phyloP scores from a whole-genome alignment of 257 asterid genomes.

The Plectranthus barbatus region DNA sequence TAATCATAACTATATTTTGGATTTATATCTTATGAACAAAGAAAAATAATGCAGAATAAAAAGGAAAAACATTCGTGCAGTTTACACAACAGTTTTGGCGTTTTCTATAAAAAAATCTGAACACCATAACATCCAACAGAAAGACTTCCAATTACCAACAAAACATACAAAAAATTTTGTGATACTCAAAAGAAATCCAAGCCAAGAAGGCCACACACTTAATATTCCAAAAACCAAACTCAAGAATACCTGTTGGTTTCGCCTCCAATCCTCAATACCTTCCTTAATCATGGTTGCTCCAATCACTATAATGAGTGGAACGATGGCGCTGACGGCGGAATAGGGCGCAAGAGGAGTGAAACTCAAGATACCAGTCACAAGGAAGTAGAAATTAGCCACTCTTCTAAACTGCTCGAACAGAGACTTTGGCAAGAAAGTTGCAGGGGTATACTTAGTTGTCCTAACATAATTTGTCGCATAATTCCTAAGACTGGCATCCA shows the following conservation, averaged over 20 bases:
- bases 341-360: slow-evolving; percentile 60
- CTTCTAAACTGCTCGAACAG: slow-evolving; percentile 80
- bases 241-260: slow-evolving; percentile 53
- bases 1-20: neutral
- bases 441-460: slow-evolving; percentile 57
- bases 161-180: neutral
- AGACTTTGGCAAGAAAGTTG: slow-evolving; percentile 60
- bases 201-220: neutral
- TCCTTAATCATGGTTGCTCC: slow-evolving; percentile 63
- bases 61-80: slow-evolving; percentile 5
- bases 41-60: neutral
- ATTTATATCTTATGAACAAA: neutral
- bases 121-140: slow-evolving; percentile 10
- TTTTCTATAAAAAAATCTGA: slow-evolving; percentile 7
- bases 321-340: slow-evolving; percentile 42
- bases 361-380: slow-evolving; percentile 45
- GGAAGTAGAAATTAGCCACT: slow-evolving; percentile 67
- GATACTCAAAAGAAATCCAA: neutral
- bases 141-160: neutral
- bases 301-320: slow-evolving; percentile 52
- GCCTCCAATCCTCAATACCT: slow-evolving; percentile 58
- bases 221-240: neutral
- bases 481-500: slow-evolving; percentile 26
- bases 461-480: slow-evolving; percentile 51
- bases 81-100: neutral